phyloP scores from a whole-genome alignment of 2,329 filamentous ascomycete genomes.

The Verticillium nonalfalfae region DNA sequence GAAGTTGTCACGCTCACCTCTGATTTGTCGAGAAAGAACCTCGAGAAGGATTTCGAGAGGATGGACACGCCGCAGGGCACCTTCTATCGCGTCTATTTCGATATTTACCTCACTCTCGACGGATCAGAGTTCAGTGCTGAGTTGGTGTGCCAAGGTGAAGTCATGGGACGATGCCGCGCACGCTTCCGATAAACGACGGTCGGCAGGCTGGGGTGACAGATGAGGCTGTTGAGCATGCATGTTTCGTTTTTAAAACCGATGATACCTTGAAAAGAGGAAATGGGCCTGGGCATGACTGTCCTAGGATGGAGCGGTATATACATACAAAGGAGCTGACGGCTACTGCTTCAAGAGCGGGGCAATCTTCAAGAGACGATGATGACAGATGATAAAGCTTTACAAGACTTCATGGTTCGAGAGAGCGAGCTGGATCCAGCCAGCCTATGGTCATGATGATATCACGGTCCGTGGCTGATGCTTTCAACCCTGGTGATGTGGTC shows the following conservation, averaged over 20 bases:
- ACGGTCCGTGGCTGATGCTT: not conserved
- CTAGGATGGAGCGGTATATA: not conserved
- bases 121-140: conserved; percentile 98
- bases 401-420: not conserved
- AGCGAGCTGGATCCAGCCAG: not conserved
- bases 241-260: conserved; percentile 10
- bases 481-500: not conserved
- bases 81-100: conserved; percentile 79
- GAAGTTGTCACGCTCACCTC: conserved; percentile 97
- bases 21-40: conserved; percentile 93
- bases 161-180: conserved; percentile 94
- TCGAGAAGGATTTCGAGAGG: conserved; percentile 98
- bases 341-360: not conserved
- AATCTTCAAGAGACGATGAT: not conserved
- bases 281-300: not conserved
- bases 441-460: not conserved
- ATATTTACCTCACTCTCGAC: conserved; percentile 87
- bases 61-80: conserved; percentile 98
- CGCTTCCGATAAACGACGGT: conserved; percentile 59
- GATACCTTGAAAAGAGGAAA: conserved; percentile 10
- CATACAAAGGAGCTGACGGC: not conserved
- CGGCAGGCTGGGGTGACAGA: not conserved
- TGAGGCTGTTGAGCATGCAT: not conserved
- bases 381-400: not conserved
- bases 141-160: conserved; percentile 96